These are phyloP conservation scores for Waltiozyma sp. DNA, from an alignment of 1,139 yeast genomes.

Conservation along the genomic window DNA sequence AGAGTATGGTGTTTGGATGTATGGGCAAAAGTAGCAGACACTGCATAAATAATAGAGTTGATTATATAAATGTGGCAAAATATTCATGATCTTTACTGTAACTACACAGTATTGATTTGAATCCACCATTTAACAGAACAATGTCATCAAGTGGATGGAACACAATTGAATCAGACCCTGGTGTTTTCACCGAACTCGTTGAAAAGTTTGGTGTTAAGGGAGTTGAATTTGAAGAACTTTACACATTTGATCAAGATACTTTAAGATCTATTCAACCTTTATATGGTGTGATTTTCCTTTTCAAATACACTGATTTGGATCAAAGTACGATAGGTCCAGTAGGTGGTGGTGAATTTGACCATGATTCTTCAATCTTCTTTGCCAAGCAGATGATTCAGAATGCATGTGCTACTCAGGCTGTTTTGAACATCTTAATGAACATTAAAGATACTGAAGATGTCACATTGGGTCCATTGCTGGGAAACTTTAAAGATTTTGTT, in stretches of 20 bases:
- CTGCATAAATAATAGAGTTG: too few species aligned
- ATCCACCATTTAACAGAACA: background rate
- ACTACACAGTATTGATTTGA: background rate
- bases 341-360: conserved; percentile 35
- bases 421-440: conserved; percentile 45
- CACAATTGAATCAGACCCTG: conserved; percentile 65
- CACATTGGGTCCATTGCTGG: conserved; percentile 39
- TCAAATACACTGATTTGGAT: conserved; percentile 43
- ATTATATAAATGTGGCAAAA: too few species aligned
- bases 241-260: conserved; percentile 40
- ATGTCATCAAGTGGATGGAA: conserved; percentile 36
- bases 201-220: conserved; percentile 46
- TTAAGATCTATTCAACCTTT: conserved; percentile 32
- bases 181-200: conserved; percentile 59
- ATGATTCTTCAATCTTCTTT: conserved; percentile 37
- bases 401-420: conserved; percentile 75
- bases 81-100: too few species aligned
- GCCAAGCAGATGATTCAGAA: conserved; percentile 60
- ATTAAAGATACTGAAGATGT: conserved; percentile 24
- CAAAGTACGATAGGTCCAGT: conserved; percentile 24
- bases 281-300: conserved; percentile 53
- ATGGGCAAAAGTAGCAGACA: too few species aligned
- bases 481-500: conserved; percentile 40
- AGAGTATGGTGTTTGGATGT: background rate
- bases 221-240: conserved; percentile 51